These are phyloP conservation scores for Aspergillus pseudoterreus DNA, from an alignment of 2,329 filamentous ascomycete genomes.

Conservation along the genomic window DNA sequence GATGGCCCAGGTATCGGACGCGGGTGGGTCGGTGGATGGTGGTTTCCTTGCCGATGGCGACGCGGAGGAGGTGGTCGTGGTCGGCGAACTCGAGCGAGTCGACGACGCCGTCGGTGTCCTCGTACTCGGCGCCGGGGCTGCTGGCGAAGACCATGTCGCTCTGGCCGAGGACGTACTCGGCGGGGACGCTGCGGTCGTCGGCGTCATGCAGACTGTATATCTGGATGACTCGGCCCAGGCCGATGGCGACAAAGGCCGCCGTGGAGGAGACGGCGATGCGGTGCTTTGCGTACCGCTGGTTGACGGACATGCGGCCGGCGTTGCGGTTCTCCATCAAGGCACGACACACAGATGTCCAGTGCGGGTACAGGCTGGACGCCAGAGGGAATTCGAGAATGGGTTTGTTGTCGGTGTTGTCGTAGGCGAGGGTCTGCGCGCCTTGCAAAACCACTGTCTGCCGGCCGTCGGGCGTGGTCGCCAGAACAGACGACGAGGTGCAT, in stretches of 20 bases:
- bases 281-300: constrained; percentile 12
- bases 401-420: neutral
- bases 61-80: constrained; percentile 17
- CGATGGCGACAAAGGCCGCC: constrained; percentile 15
- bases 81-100: constrained; percentile 18
- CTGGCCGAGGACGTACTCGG: constrained; percentile 14
- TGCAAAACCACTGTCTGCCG: constrained; percentile 9
- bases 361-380: constrained; percentile 13
- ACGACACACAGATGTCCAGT: constrained; percentile 16
- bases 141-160: constrained; percentile 2
- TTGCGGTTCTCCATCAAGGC: constrained; percentile 8
- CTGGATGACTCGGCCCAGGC: constrained; percentile 16
- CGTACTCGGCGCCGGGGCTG: constrained; percentile 6
- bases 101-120: constrained; percentile 18
- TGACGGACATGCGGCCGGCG: constrained; percentile 6
- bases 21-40: constrained; percentile 14
- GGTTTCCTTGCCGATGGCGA: constrained; percentile 14
- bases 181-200: constrained; percentile 6
- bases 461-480: constrained; percentile 9
- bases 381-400: constrained; percentile 8
- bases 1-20: constrained; percentile 19
- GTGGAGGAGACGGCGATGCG: constrained; percentile 15
- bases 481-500: constrained; percentile 9
- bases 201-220: constrained; percentile 14
- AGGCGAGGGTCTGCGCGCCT: constrained; percentile 11